Percentiles rank a stretch among this genome's conserved stretches.
Evolutionary conservation across 768 basidiomycete species (phyloP).

Genomic region (Russula griseocarnosa): DNA sequence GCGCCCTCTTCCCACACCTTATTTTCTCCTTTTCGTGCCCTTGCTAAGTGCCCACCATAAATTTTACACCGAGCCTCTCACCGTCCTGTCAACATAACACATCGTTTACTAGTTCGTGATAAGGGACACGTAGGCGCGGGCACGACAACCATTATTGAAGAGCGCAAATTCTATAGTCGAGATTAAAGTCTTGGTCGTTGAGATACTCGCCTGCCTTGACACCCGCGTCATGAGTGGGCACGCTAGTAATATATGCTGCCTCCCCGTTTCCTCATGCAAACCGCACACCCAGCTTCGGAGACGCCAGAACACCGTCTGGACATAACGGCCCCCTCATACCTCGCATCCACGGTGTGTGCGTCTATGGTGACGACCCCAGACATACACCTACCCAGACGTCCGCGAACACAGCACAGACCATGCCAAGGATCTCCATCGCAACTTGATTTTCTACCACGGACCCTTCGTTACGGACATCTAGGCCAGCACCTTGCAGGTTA

Average conservation of each 20-base stretch:
- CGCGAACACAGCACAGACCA: not conserved
- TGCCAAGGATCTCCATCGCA: slow-evolving; percentile 22
- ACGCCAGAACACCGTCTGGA: too few relatives aligned
- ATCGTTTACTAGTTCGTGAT: not conserved
- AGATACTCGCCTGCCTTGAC: not conserved
- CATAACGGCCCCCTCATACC: not conserved
- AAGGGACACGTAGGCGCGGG: not conserved
- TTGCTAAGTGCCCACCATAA: not conserved
- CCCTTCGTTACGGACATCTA: too few relatives aligned
- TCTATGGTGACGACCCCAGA: not conserved
- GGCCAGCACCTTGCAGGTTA: too few relatives aligned
- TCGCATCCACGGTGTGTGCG: not conserved
- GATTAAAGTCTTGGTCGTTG: not conserved
- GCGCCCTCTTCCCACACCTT: slow-evolving; percentile 10
- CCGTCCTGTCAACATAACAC: not conserved
- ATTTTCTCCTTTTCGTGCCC: slow-evolving; percentile 12
- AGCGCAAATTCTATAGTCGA: too few relatives aligned
- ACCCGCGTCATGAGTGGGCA: not conserved
- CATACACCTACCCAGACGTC: slow-evolving; percentile 13
- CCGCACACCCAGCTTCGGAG: not conserved
- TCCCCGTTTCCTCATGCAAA: not conserved
- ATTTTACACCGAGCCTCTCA: not conserved
- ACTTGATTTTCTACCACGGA: too few relatives aligned
- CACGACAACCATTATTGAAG: not conserved
- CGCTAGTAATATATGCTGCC: not conserved